These are phyloP conservation scores for Phyllosticta citribraziliensis DNA, from an alignment of 2,329 filamentous ascomycete species.

Conservation along the genomic window DNA sequence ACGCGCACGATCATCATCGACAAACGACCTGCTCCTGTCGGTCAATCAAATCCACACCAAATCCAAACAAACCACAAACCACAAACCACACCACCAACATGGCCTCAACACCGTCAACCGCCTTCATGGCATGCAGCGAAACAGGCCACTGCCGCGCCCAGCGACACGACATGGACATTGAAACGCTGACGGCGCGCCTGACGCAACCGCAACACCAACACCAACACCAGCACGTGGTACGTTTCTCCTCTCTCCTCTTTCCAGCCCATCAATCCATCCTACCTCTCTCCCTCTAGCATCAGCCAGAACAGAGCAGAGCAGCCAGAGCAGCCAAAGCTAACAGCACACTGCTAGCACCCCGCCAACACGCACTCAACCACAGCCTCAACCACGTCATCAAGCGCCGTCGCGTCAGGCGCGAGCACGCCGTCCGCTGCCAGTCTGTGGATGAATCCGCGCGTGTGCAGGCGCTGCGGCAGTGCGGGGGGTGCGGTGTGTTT, in stretches of 20 bases:
- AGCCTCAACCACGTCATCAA: neutral
- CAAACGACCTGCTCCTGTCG: neutral
- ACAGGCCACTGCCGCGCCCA: slow-evolving; percentile 20
- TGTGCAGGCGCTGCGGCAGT: neutral
- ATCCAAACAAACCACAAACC: neutral
- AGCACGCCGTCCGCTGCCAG: neutral
- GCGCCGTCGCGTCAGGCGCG: neutral
- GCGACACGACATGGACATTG: slow-evolving; percentile 16
- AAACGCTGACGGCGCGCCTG: neutral
- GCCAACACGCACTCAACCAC: neutral
- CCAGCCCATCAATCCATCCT: no score
- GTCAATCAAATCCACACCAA: neutral
- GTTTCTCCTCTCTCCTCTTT: neutral
- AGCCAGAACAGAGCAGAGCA: no score
- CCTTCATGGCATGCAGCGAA: slow-evolving; percentile 5
- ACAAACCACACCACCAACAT: neutral
- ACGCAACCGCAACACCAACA: neutral
- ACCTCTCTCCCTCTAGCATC: no score
- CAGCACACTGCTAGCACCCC: neutral
- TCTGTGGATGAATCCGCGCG: neutral
- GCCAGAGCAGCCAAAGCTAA: neutral
- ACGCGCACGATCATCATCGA: no score
- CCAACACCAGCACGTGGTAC: neutral
- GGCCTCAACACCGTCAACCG: neutral
- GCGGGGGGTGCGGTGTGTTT: no score